Evolutionary conservation across 805 yeast species (phyloP), one percentile per base, ranked within the genome.

Genomic region (Monosporozyma yasuniensis): DNA sequence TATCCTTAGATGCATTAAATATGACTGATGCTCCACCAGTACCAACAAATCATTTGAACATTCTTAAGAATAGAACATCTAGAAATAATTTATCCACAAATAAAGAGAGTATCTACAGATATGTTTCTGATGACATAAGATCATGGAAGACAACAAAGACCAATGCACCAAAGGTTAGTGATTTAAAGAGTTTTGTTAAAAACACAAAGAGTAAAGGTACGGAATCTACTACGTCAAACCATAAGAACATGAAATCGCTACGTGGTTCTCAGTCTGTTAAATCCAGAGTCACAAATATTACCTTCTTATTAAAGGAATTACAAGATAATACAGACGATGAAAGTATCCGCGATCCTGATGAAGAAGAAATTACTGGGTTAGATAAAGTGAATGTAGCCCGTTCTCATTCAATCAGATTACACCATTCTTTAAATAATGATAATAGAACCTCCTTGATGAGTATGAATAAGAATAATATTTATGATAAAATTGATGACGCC

Each of bases 251-350:
- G 8, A 41, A 22, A 27, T 48, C 61, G 2, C 19, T 62, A 25
- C 52, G 56, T 21, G 68, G 68, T 4, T 58, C 70, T 6, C 69
- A 65, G 48, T 66, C 70, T 7, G 66, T 67, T 3, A 66, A 60
- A 47, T 67, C 71, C 2, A 62, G 61, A 47, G 63, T 67, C 3
- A 67, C 70, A 10, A 65, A 67, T 50, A 66, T 67, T 5, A 65
- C 71, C 6, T 67, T 67, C 47, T 56, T 67, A 39, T 53, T 67
- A 12, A 59, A 60, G 44, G 71, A 67, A 51, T 50, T 67, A 18
- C 61, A 61, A 34, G 61, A 57, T 41, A 47, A 44, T 21, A 42
- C 53, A 8, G 46, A 44, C 1, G 23, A 44, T 14, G 52, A 56
- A 21, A 61, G 54, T 44, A 60, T 66, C 23, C 53, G 52, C 19